phyloP scores from a whole-genome alignment of 805 yeast species.

The Teunomyces tritomae region DNA sequence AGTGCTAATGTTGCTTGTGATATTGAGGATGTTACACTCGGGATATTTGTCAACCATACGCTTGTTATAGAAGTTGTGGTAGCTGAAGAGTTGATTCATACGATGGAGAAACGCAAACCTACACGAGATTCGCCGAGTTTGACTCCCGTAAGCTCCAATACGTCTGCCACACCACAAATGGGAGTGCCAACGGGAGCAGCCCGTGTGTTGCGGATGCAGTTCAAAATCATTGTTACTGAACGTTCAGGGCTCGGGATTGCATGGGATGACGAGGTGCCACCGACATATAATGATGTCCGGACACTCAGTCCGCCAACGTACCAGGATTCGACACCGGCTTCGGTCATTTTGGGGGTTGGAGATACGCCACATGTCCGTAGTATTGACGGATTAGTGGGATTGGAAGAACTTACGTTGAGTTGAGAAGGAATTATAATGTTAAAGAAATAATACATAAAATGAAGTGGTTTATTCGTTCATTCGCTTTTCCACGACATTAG shows the following conservation, averaged over 20 bases:
- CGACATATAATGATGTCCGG: conserved; percentile 82
- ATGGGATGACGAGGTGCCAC: conserved; percentile 99
- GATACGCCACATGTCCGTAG: conserved; percentile 35
- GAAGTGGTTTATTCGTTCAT: not conserved
- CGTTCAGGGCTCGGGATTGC: conserved; percentile 94
- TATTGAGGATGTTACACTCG: conserved; percentile 75
- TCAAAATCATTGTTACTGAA: conserved; percentile 77
- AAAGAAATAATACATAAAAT: no score
- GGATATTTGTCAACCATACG: conserved; percentile 72
- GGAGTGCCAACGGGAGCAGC: conserved; percentile 95
- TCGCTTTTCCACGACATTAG: conserved; percentile 11
- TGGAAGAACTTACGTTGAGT: conserved; percentile 21
- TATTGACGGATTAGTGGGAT: conserved; percentile 28
- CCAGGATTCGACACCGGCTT: conserved; percentile 24
- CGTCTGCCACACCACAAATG: conserved; percentile 21
- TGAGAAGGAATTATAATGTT: no score
- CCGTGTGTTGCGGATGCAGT: conserved; percentile 91
- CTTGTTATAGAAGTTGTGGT: conserved; percentile 86
- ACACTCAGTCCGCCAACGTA: conserved; percentile 88
- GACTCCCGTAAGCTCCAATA: conserved; percentile 24
- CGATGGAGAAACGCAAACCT: conserved; percentile 12
- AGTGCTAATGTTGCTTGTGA: conserved; percentile 71
- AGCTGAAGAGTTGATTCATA: conserved; percentile 77
- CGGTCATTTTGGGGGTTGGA: conserved; percentile 44
- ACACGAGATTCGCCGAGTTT: conserved; percentile 11